A percentile compares a stretch with the other conserved stretches of the same genome.
Evolutionary conservation across 345 rosid species (phyloP).

Genomic region (Populus alba): DNA sequence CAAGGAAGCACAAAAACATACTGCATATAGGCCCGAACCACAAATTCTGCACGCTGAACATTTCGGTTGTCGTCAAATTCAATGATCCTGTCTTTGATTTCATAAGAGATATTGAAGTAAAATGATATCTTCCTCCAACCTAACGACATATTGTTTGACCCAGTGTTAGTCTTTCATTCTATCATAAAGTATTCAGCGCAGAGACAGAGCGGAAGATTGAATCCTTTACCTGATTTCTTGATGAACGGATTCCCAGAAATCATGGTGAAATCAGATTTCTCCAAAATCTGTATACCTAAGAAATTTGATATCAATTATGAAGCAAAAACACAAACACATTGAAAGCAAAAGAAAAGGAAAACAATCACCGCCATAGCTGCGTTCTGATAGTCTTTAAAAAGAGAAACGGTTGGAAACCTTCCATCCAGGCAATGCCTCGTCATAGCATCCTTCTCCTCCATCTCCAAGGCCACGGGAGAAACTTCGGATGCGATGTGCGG

Average conservation of each 20-base stretch:
- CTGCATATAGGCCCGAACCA: slow-evolving; percentile 89
- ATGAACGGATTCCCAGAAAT: slow-evolving; percentile 84
- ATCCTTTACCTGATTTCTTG: slow-evolving; percentile 72
- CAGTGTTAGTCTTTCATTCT: slow-evolving; percentile 7
- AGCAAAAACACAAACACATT: neutral
- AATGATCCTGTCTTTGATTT: slow-evolving; percentile 82
- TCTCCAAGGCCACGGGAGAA: slow-evolving; percentile 31
- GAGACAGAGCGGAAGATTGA: neutral
- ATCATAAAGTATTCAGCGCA: neutral
- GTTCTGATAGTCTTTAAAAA: slow-evolving; percentile 86
- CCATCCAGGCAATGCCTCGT: slow-evolving; percentile 69
- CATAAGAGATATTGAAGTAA: slow-evolving; percentile 86
- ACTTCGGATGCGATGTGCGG: slow-evolving; percentile 55
- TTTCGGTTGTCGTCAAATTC: slow-evolving; percentile 84
- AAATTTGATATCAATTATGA: neutral
- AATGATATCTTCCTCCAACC: slow-evolving; percentile 99
- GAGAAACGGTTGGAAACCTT: slow-evolving; percentile 76
- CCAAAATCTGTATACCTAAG: slow-evolving; percentile 57
- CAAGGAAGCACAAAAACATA: slow-evolving; percentile 35
- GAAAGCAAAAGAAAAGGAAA: neutral
- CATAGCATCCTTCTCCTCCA: slow-evolving; percentile 39
- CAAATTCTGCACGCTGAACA: slow-evolving; percentile 90
- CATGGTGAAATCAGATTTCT: slow-evolving; percentile 80
- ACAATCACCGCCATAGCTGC: slow-evolving; percentile 81
- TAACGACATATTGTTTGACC: slow-evolving; percentile 19